phyloP scores from a whole-genome alignment of 2,329 filamentous ascomycete species.

The Xylaria sp. region DNA sequence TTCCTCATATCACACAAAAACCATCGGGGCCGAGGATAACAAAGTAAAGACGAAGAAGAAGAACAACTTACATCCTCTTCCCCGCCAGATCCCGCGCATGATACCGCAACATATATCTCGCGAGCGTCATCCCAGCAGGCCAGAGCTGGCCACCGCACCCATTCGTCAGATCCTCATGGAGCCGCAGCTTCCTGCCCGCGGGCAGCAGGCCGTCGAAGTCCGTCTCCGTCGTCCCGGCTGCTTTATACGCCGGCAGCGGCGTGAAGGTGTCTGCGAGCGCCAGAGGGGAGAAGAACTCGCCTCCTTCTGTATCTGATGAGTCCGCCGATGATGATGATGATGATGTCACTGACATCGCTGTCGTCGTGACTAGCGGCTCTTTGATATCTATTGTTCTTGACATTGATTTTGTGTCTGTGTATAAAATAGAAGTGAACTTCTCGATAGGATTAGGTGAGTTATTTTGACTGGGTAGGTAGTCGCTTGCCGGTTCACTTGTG shows the following conservation, averaged over 20 bases:
- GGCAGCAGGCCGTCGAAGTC: constrained; percentile 79
- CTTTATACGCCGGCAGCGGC: constrained; percentile 70
- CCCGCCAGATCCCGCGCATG: constrained; percentile 71
- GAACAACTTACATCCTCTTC: constrained; percentile 76
- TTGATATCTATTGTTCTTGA: constrained; percentile 22
- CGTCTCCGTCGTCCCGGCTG: constrained; percentile 62
- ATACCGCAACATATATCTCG: constrained; percentile 84
- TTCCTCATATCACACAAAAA: background rate
- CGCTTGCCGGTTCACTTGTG: background rate
- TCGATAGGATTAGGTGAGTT: too few relatives aligned
- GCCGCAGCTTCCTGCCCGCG: constrained; percentile 68
- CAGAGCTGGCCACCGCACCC: constrained; percentile 95
- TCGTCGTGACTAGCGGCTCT: constrained; percentile 23
- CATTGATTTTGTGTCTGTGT: constrained; percentile 10
- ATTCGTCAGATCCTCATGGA: constrained; percentile 86
- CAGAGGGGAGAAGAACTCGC: constrained; percentile 57
- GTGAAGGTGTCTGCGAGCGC: constrained; percentile 65
- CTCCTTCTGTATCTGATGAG: constrained; percentile 37
- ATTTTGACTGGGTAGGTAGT: background rate
- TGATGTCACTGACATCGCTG: constrained; percentile 5
- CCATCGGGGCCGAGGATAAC: background rate
- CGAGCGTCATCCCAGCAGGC: constrained; percentile 91
- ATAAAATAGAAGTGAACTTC: too few relatives aligned
- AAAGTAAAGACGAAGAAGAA: background rate
- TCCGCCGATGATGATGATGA: constrained; percentile 16